Base-by-base conservation (phyloP, 139 green algal genomes). In the Monoraphidium neglectum region DNA sequence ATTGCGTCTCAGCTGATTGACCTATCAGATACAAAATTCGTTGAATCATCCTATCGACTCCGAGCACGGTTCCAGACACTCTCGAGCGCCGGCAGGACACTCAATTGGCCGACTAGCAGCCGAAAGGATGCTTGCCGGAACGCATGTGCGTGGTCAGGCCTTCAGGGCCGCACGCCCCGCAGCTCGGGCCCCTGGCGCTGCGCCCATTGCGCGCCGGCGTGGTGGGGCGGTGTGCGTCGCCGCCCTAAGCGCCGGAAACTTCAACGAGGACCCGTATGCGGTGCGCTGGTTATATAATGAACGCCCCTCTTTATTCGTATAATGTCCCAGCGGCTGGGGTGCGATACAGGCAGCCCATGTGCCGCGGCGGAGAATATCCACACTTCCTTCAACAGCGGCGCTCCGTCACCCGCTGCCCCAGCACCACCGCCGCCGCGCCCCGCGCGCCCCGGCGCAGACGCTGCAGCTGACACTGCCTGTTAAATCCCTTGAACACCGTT, bases 211-310 rank as follows among this genome's bases (percentile, higher is more conserved):
- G 6, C 28, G n/a, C 6, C 57, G 26, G 57, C 26, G n/a, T 16
- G 28, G 57, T 8, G 28, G 57, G 40, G 47, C 67, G n/a, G 37
- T 32, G 61, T 38, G 32, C 15, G 6, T 68, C 32, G 61, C 32
- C 8, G n/a, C 24, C 61, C 38, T 68, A 28, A 12, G 18, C 57
- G 24, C 32, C 6, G n/a, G 24, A 3, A 28, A 5, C 61, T 16
- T 5, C 5, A 28, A 5, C 6, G 38, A 23, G 57, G 67, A 73
- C 70, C 70, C 70, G 16, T 76, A 76, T n/a, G 68, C 40, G 38
- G 21, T 71, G 24, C 33, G 6, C 13, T 13, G 6, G 32, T 13
- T 8, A 46, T 32, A 70, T n/a, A n/a, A n/a, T n/a, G n/a, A n/a
- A n/a, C n/a, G n/a, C n/a, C n/a, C n/a, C n/a, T n/a, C n/a, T n/a